phyloP scores from a whole-genome alignment of 768 basidiomycete genomes.

The Tulasnella sp. region DNA sequence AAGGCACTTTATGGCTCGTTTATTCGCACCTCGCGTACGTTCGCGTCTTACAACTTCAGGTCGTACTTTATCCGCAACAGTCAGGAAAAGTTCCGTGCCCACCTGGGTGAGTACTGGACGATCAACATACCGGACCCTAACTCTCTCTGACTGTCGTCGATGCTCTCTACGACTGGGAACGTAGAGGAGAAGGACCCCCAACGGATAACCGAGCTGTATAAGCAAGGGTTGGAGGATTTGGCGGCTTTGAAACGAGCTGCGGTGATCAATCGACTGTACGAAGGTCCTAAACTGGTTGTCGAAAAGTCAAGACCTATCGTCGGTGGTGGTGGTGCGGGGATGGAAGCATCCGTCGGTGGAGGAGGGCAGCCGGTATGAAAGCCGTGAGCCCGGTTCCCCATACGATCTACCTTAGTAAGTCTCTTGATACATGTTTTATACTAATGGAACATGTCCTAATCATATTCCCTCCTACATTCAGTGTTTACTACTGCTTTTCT shows the following conservation, averaged over 20 bases:
- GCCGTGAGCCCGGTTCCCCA: too few species aligned
- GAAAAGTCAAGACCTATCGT: conserved; percentile 24
- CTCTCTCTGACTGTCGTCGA: neutral
- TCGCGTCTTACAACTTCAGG: conserved; percentile 36
- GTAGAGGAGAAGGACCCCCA: conserved; percentile 12
- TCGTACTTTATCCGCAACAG: conserved; percentile 29
- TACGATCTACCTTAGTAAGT: too few species aligned
- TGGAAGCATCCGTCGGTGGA: conserved; percentile 15
- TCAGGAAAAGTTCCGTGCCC: conserved; percentile 22
- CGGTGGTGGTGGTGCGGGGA: conserved; percentile 17
- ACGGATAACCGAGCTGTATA: conserved; percentile 23
- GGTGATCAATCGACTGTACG: conserved; percentile 32
- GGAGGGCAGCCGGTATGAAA: conserved; percentile 14
- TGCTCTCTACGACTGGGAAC: neutral
- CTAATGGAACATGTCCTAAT: too few species aligned
- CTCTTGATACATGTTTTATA: too few species aligned
- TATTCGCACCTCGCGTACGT: conserved; percentile 26
- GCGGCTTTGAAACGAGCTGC: conserved; percentile 29
- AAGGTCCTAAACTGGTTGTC: conserved; percentile 34
- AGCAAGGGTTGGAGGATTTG: conserved; percentile 26
- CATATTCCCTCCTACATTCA: too few species aligned
- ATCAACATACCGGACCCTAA: neutral
- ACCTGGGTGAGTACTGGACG: neutral
- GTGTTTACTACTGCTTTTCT: too few species aligned
- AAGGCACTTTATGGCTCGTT: conserved; percentile 27